phyloP scores from a whole-genome alignment of 192 early-diverging fungal genomes.

The Radiomyces spectabilis region DNA sequence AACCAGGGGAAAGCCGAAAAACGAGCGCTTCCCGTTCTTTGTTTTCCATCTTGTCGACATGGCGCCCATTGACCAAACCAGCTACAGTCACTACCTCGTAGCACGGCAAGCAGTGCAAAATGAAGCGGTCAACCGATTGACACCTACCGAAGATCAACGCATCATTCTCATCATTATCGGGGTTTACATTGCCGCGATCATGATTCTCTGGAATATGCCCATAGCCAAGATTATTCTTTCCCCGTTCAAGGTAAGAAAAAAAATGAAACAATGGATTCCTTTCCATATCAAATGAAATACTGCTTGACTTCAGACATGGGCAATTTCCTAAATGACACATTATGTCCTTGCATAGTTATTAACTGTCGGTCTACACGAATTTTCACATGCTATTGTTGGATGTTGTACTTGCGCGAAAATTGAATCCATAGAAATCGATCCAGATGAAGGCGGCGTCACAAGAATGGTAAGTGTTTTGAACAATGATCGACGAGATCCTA shows the following conservation, averaged over 20 bases:
- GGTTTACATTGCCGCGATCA: constrained; percentile 57
- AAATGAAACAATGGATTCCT: not conserved
- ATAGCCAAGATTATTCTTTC: constrained; percentile 76
- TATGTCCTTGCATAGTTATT: constrained; percentile 45
- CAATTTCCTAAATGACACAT: not conserved
- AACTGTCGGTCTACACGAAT: constrained; percentile 92
- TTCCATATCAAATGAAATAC: not conserved
- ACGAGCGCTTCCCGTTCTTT: not conserved
- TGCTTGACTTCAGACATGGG: not conserved
- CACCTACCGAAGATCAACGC: constrained; percentile 27
- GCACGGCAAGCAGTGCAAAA: constrained; percentile 23
- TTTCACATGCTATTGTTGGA: constrained; percentile 85
- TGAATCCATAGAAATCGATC: constrained; percentile 82
- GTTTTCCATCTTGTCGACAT: not conserved
- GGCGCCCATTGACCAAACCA: constrained; percentile 10
- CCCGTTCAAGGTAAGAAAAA: constrained; percentile 76
- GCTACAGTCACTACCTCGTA: constrained; percentile 24
- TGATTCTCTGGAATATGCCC: constrained; percentile 85
- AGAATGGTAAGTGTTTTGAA: constrained; percentile 44
- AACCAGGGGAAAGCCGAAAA: no score
- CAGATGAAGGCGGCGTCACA: constrained; percentile 88
- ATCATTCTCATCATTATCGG: constrained; percentile 45
- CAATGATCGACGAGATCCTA: not conserved
- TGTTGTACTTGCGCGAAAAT: constrained; percentile 85
- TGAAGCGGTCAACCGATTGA: constrained; percentile 11